These are phyloP conservation scores for Sophora flavescens DNA, from an alignment of 306 rosid species.

Conservation along the genomic window DNA sequence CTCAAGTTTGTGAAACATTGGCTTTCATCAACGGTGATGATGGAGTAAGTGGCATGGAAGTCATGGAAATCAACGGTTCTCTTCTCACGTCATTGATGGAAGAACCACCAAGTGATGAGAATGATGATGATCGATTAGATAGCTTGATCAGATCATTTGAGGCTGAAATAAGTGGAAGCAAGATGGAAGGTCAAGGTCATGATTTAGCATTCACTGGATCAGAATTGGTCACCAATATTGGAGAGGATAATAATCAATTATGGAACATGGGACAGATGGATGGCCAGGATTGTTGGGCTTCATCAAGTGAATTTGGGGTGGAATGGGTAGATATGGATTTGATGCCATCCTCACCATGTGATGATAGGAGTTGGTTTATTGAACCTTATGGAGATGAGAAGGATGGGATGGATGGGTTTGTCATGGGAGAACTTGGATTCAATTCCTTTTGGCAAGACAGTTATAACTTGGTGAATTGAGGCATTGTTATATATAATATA, in stretches of 20 bases:
- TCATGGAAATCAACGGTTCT: conserved; percentile 48
- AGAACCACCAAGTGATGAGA: conserved; percentile 52
- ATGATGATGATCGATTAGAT: conserved; percentile 50
- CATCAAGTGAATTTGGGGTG: conserved; percentile 41
- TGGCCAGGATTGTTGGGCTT: conserved; percentile 40
- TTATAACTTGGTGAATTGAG: conserved; percentile 31
- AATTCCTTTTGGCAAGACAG: conserved; percentile 50
- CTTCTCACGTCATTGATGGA: conserved; percentile 61
- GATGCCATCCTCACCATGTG: conserved; percentile 42
- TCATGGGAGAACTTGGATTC: conserved; percentile 44
- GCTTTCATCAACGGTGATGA: conserved; percentile 45
- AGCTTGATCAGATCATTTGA: conserved; percentile 59
- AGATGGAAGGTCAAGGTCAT: conserved; percentile 14
- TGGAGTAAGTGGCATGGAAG: conserved; percentile 42
- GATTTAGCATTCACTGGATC: neutral
- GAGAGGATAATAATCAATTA: conserved; percentile 27
- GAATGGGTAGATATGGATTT: conserved; percentile 54
- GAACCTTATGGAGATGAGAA: conserved; percentile 44
- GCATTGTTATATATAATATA: neutral
- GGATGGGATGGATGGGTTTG: conserved; percentile 37
- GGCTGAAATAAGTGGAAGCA: conserved; percentile 54
- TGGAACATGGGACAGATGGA: conserved; percentile 42
- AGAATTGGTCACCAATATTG: conserved; percentile 15
- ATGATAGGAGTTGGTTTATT: conserved; percentile 48
- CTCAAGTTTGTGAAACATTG: conserved; percentile 50